Evolutionary conservation across 129 eudicot species (phyloP).

Genomic region (Dittrichia graveolens): DNA sequence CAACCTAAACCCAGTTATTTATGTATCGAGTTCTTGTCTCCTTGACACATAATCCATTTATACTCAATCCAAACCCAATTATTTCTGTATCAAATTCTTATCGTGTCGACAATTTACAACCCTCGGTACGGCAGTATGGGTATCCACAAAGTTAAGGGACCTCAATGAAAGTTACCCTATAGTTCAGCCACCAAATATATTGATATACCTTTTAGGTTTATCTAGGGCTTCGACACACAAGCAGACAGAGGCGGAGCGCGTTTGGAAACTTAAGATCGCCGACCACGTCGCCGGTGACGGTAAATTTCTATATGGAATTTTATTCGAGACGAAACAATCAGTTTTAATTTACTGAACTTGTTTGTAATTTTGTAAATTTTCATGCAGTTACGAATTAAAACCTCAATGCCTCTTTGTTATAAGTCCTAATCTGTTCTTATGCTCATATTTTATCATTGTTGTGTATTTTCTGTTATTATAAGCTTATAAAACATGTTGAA

Average conservation of each 20-base stretch:
- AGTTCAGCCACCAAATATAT: slow-evolving; percentile 5
- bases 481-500: too few species aligned
- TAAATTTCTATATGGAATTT: not conserved
- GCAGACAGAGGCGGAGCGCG: not conserved
- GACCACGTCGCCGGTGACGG: slow-evolving; percentile 20
- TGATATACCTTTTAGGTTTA: not conserved
- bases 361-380: not conserved
- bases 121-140: too few species aligned
- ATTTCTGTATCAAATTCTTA: too few species aligned
- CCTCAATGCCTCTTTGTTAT: slow-evolving; percentile 7
- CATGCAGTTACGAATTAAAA: not conserved
- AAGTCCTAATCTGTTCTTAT: too few species aligned
- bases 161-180: not conserved
- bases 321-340: not conserved
- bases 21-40: too few species aligned
- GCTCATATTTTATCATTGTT: too few species aligned
- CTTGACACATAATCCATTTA: too few species aligned
- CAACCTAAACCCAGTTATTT: too few species aligned
- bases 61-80: too few species aligned
- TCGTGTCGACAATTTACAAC: too few species aligned
- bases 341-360: not conserved
- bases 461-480: too few species aligned
- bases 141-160: not conserved
- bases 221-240: slow-evolving; percentile 14
- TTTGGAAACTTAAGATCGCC: slow-evolving; percentile 1